A percentile compares a stretch with the other conserved stretches of the same genome.
These are phyloP conservation scores for Rossbeevera mucosa DNA, from an alignment of 768 basidiomycete species.

Conservation along the genomic window DNA sequence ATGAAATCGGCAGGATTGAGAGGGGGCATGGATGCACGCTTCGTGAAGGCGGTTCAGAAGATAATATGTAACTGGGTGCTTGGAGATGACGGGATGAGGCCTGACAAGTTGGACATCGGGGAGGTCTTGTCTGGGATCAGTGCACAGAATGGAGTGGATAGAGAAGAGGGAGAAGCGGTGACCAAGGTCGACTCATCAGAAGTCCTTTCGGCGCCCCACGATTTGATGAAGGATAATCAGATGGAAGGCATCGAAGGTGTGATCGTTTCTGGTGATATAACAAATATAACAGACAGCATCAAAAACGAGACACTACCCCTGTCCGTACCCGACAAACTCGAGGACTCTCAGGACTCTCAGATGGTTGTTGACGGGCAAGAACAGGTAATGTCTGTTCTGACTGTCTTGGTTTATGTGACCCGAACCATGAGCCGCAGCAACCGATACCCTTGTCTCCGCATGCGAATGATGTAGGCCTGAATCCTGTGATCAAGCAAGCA, in stretches of 20 bases:
- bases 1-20: conserved; percentile 32
- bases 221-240: conserved; percentile 5
- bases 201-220: neutral
- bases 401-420: neutral
- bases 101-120: conserved; percentile 7
- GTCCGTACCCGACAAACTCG: conserved; percentile 1
- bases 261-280: neutral
- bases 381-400: conserved; percentile 18
- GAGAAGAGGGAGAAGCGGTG: neutral
- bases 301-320: neutral
- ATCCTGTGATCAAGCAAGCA: conserved; percentile 12
- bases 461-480: conserved; percentile 1
- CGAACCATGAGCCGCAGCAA: conserved; percentile 9
- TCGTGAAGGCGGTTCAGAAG: conserved; percentile 36
- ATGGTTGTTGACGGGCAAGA: conserved; percentile 17
- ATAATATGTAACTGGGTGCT: conserved; percentile 27
- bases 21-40: conserved; percentile 35
- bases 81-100: conserved; percentile 11
- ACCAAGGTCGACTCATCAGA: neutral
- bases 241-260: conserved; percentile 20
- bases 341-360: conserved; percentile 1
- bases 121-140: neutral
- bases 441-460: neutral
- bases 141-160: neutral
- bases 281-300: neutral